phyloP scores from a whole-genome alignment of 495 filamentous ascomycete species.

The Penicillium egyptiacum region DNA sequence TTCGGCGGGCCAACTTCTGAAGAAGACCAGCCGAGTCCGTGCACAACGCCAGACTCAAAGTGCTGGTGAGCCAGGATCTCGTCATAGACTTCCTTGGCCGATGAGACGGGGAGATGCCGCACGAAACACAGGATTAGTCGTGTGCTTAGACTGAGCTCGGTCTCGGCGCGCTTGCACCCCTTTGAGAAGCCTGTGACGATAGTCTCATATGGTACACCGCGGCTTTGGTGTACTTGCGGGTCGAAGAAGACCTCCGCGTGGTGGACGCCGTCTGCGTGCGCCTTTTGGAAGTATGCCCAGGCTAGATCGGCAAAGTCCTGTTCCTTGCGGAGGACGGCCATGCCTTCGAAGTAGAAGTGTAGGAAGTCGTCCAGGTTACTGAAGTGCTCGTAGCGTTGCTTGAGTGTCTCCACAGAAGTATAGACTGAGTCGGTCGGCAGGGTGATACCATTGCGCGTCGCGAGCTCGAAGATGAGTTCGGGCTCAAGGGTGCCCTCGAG shows the following conservation, averaged over 20 bases:
- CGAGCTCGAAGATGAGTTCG: conserved; percentile 66
- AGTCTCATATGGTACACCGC: conserved; percentile 60
- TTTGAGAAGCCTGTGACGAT: conserved; percentile 59
- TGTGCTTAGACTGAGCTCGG: conserved; percentile 62
- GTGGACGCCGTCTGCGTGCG: conserved; percentile 62
- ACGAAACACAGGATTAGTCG: conserved; percentile 69
- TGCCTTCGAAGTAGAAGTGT: conserved; percentile 74
- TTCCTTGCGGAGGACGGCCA: conserved; percentile 60
- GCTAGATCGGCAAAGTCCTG: conserved; percentile 73
- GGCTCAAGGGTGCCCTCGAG: conserved; percentile 71
- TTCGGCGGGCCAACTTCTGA: conserved; percentile 66
- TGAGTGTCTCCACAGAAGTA: conserved; percentile 56
- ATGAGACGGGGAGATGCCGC: conserved; percentile 61
- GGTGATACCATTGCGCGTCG: conserved; percentile 58
- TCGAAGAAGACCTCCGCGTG: conserved; percentile 83
- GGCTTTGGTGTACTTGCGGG: conserved; percentile 68
- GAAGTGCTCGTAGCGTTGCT: conserved; percentile 61
- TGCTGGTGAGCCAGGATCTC: conserved; percentile 48
- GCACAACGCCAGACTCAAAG: conserved; percentile 53
- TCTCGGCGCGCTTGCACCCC: conserved; percentile 59
- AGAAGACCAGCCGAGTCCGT: conserved; percentile 67
- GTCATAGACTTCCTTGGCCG: conserved; percentile 51
- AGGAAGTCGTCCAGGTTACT: conserved; percentile 75
- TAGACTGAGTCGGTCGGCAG: conserved; percentile 64
- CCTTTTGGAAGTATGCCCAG: conserved; percentile 68